Percentiles rank a stretch among this genome's conserved stretches.
Conservation (phyloP, 768 basidiomycete genomes). For the Lactarius trivialis region DNA sequence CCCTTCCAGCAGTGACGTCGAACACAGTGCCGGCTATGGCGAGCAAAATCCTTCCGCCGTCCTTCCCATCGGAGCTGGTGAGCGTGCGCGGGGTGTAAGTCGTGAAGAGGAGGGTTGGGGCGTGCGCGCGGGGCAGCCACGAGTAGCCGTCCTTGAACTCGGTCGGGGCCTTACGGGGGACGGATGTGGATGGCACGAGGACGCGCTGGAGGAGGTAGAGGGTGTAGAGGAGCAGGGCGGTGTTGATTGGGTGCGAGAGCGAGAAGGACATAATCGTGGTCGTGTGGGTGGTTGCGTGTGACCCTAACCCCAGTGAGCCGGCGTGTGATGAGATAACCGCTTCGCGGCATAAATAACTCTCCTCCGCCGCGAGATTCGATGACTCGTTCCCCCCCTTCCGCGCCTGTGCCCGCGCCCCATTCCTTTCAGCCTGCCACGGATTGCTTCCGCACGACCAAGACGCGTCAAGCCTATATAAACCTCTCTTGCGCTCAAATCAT, state of each 20-base stretch:
- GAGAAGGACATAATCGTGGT: conserved; percentile 33
- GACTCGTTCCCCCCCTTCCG: not conserved
- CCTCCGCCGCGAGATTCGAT: not conserved
- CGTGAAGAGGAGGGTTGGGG: conserved; percentile 69
- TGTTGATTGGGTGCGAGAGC: conserved; percentile 69
- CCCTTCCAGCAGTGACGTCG: conserved; percentile 83
- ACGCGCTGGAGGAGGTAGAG: conserved; percentile 71
- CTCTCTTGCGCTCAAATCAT: not conserved
- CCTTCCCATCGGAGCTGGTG: conserved; percentile 54
- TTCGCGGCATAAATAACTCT: not conserved
- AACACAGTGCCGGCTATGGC: conserved; percentile 87
- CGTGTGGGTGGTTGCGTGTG: not conserved
- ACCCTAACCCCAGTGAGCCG: not conserved
- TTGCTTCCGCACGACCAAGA: not conserved
- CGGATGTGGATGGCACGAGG: conserved; percentile 58
- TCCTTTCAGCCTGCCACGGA: not conserved
- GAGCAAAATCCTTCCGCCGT: conserved; percentile 70
- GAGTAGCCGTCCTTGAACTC: conserved; percentile 84
- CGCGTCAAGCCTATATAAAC: not conserved
- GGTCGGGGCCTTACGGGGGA: conserved; percentile 44
- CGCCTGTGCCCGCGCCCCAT: not conserved
- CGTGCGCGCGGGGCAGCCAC: conserved; percentile 84
- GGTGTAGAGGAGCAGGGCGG: conserved; percentile 70
- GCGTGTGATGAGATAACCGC: no score
- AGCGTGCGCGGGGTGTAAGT: conserved; percentile 77